A percentile compares a stretch with the other conserved stretches of the same genome.
phyloP scores from a whole-genome alignment of 306 rosid genomes.

The Rubus parviflorus region DNA sequence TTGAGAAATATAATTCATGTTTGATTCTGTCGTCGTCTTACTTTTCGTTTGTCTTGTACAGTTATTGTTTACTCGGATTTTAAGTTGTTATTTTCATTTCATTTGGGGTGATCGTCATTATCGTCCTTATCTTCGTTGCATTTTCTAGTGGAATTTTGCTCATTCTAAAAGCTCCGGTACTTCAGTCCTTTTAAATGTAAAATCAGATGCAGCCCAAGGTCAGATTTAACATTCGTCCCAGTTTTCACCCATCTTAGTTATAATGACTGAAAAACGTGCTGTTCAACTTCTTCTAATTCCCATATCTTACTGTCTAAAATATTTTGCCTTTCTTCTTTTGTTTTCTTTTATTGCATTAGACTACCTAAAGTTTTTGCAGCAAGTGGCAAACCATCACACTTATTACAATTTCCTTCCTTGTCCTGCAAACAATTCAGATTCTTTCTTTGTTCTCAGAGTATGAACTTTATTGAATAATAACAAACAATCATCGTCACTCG shows the following conservation, averaged over 20 bases:
- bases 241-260: background rate
- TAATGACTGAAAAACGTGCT: background rate
- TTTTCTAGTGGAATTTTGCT: too few relatives aligned
- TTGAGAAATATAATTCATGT: conserved; percentile 11
- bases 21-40: background rate
- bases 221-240: background rate
- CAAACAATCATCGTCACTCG: background rate
- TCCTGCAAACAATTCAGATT: background rate
- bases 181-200: background rate
- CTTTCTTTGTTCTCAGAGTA: background rate
- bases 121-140: background rate
- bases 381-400: conserved; percentile 1
- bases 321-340: background rate
- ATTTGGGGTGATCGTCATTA: background rate
- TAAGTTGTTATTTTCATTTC: background rate
- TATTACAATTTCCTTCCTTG: background rate
- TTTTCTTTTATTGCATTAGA: background rate
- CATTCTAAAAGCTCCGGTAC: background rate
- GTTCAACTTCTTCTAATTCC: background rate
- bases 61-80: background rate
- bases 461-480: background rate
- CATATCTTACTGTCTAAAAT: conserved; percentile 15
- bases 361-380: background rate
- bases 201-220: background rate
- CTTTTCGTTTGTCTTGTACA: background rate